phyloP scores from a whole-genome alignment of 1,284 basidiomycete species.

The Agroathelia rolfsii region DNA sequence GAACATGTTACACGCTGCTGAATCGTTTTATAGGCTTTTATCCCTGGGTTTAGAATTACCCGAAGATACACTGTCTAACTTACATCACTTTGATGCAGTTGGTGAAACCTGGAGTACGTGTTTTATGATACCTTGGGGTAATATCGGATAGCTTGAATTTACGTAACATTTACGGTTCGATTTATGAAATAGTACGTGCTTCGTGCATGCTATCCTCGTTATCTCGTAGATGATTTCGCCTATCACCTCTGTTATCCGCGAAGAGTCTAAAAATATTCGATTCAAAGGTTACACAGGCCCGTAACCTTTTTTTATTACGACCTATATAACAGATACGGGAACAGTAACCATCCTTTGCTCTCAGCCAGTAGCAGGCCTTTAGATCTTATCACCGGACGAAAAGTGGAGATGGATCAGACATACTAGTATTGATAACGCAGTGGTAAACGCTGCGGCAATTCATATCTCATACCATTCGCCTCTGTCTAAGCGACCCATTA shows the following conservation, averaged over 20 bases:
- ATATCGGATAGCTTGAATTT: no score
- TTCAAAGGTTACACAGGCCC: conserved; percentile 53
- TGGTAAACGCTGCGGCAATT: no score
- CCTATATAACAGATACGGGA: conserved; percentile 46
- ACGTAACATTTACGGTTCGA: conserved; percentile 27
- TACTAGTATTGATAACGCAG: conserved; percentile 47
- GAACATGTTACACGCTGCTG: conserved; percentile 1
- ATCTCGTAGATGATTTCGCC: no score
- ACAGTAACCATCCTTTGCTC: conserved; percentile 49
- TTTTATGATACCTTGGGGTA: no score
- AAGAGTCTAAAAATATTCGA: conserved; percentile 44
- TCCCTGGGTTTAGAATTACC: conserved; percentile 50
- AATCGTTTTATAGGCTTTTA: conserved; percentile 30
- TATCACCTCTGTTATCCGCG: not conserved
- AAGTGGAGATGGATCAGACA: conserved; percentile 52
- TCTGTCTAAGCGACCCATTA: no score
- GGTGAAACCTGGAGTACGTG: conserved; percentile 39
- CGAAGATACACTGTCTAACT: conserved; percentile 41
- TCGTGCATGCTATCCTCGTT: not conserved
- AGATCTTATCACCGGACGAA: conserved; percentile 41
- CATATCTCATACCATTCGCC: no score
- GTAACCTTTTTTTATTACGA: no score
- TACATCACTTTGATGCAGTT: conserved; percentile 35
- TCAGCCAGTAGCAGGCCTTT: conserved; percentile 49
- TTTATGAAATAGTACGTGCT: conserved; percentile 35